Evolutionary conservation across 129 eudicot genomes (phyloP).

Genomic region (Flaveria ramosissima): DNA sequence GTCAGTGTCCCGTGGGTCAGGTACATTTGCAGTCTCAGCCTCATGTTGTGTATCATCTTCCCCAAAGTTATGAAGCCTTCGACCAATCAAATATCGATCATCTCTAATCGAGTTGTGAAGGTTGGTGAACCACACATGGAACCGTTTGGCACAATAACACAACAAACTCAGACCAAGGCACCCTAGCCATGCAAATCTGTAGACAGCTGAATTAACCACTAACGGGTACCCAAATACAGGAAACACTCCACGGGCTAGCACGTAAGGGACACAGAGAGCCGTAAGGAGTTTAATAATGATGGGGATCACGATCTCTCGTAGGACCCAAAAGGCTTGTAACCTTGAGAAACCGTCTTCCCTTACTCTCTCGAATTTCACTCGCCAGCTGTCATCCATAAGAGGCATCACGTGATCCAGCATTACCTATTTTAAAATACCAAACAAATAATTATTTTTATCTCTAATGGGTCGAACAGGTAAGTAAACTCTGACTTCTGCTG

Average conservation of each 20-base stretch:
- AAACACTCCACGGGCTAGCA: slow-evolving; percentile 74
- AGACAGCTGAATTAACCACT: slow-evolving; percentile 81
- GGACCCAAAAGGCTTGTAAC: slow-evolving; percentile 90
- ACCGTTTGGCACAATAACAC: slow-evolving; percentile 79
- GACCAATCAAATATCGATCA: slow-evolving; percentile 86
- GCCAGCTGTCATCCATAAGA: slow-evolving; percentile 81
- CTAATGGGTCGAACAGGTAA: background rate
- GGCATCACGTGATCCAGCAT: slow-evolving; percentile 93
- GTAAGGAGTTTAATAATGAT: slow-evolving; percentile 83
- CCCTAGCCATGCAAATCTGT: slow-evolving; percentile 93
- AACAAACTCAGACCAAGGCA: slow-evolving; percentile 67
- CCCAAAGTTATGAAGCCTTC: slow-evolving; percentile 84
- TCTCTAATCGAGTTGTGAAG: slow-evolving; percentile 88
- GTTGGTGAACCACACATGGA: slow-evolving; percentile 93
- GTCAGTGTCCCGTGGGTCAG: slow-evolving; percentile 23
- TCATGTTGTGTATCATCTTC: slow-evolving; percentile 41
- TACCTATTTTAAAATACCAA: slow-evolving; percentile 47
- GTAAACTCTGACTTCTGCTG: background rate
- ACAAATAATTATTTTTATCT: background rate
- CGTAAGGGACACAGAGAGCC: slow-evolving; percentile 92
- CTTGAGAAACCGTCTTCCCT: slow-evolving; percentile 88
- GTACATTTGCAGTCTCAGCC: background rate
- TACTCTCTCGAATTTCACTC: slow-evolving; percentile 82
- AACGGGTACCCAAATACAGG: slow-evolving; percentile 86
- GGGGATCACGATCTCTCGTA: slow-evolving; percentile 81